Evolutionary conservation across 2,329 filamentous ascomycete species (phyloP).

Genomic region (Trichoderma koningiopsis): DNA sequence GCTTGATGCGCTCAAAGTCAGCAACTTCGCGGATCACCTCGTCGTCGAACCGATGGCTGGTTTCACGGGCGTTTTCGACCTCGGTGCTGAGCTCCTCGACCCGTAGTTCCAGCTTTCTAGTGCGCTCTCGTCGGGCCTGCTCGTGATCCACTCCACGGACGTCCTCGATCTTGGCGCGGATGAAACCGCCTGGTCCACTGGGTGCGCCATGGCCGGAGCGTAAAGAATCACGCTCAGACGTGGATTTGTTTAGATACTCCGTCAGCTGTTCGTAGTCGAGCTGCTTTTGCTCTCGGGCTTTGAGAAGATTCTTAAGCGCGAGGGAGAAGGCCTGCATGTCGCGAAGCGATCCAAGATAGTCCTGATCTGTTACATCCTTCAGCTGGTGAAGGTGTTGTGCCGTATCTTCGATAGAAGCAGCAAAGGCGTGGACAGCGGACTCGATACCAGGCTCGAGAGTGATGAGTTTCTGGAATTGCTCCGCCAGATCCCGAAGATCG

Average conservation of each 20-base stretch:
- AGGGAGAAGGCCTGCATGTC: constrained; percentile 95
- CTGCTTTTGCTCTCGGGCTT: constrained; percentile 94
- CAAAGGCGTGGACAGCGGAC: constrained; percentile 79
- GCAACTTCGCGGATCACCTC: constrained; percentile 90
- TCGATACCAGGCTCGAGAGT: constrained; percentile 87
- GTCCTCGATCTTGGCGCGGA: constrained; percentile 93
- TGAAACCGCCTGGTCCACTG: constrained; percentile 77
- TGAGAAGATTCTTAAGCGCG: constrained; percentile 85
- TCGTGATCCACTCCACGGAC: constrained; percentile 97
- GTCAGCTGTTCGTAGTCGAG: constrained; percentile 95
- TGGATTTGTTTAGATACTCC: constrained; percentile 92
- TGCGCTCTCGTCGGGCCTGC: constrained; percentile 80
- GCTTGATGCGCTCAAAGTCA: constrained; percentile 97
- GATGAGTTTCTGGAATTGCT: constrained; percentile 93
- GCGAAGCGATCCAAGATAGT: constrained; percentile 87
- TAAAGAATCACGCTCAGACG: constrained; percentile 80
- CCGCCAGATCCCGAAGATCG: constrained; percentile 86
- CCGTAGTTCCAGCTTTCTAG: constrained; percentile 86
- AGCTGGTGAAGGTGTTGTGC: constrained; percentile 76
- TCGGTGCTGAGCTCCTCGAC: constrained; percentile 90
- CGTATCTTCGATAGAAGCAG: constrained; percentile 81
- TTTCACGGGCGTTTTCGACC: constrained; percentile 83
- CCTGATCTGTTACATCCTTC: constrained; percentile 89
- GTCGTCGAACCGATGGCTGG: constrained; percentile 91
- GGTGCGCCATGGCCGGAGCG: constrained; percentile 58